These are phyloP conservation scores for Chaetomium fimeti DNA, from an alignment of 495 filamentous ascomycete species.

Conservation along the genomic window DNA sequence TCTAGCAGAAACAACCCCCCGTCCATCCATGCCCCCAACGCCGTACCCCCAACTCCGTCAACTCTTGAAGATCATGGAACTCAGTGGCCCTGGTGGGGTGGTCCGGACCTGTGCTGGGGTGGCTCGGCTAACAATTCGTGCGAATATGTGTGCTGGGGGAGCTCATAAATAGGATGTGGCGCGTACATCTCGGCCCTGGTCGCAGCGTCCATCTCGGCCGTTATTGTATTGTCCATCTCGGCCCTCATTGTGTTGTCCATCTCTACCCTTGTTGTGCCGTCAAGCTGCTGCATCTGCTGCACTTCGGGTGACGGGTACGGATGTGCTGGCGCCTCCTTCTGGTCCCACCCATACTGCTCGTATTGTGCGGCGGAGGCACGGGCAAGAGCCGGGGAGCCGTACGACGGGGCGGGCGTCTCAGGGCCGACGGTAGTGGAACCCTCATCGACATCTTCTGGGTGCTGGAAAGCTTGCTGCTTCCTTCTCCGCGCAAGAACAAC, in stretches of 20 bases:
- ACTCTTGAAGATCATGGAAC: not conserved
- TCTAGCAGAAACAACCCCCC: not conserved
- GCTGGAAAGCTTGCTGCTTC: constrained; percentile 10
- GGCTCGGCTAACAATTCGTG: constrained; percentile 35
- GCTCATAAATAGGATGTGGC: constrained; percentile 35
- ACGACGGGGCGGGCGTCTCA: constrained; percentile 23
- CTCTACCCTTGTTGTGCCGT: constrained; percentile 25
- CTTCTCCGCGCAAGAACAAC: constrained; percentile 28
- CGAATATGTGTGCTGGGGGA: constrained; percentile 30
- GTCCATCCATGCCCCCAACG: not conserved
- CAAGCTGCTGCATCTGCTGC: constrained; percentile 28
- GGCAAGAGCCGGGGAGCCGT: constrained; percentile 18
- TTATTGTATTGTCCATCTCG: constrained; percentile 15
- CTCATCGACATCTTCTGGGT: constrained; percentile 4
- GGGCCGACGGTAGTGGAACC: constrained; percentile 21
- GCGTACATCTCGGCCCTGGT: constrained; percentile 27
- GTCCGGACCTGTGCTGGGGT: not conserved
- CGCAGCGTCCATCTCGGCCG: constrained; percentile 27
- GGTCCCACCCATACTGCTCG: constrained; percentile 23
- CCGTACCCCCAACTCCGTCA: not conserved
- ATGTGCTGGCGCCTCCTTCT: constrained; percentile 15
- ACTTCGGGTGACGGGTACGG: not conserved
- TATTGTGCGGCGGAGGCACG: constrained; percentile 13
- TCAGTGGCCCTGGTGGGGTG: not conserved
- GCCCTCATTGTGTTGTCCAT: constrained; percentile 12